Evolutionary conservation across 2,329 filamentous ascomycete genomes (phyloP), one percentile per base, ranked within the genome.

Genomic region (Thyridium curvatum): DNA sequence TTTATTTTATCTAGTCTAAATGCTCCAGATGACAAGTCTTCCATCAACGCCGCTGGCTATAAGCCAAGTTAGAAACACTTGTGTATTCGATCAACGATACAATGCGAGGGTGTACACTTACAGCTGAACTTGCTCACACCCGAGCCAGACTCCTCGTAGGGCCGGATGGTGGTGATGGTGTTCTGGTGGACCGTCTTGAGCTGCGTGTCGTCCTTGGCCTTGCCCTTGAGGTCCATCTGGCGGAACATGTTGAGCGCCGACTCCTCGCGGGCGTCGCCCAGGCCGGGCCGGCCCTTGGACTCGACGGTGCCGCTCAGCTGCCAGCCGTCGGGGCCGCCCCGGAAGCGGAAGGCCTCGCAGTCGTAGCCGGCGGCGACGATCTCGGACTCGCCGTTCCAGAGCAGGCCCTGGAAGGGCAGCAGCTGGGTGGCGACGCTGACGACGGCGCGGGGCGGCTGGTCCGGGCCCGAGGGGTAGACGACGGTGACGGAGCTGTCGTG

Each of bases 181-280:
- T 98, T 98, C 61, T 98, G 93, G 65, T 98, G 93, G 34, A 93
- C 80, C 10, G 93, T 97, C 68, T 88, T 93, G 51, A 98, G 73
- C 68, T 94, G 86, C 4, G 90, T 96, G 60, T 97, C 90, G 54
- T 94, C 89, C 58, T 87, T 87, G 40, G 74, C 70, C 66, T 94
- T 94, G 46, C 93, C 93, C 74, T 93, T 95, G 48, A 98, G 74
- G 64, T 98, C 93, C 93, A 98, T 97, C 69, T 96, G 90, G 54
- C 82, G 80, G 69, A 98, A 98, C 88, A 97, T 95, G 65, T 97
- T 95, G 60, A 96, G 70, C 17, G 93, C 93, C 48, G 86, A 93
- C 61, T 97, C 93, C 64, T 97, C 93, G 26, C 84, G 76, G 42
- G 70, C 68, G 40, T 78, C 76, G 41, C 74, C 80, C 40, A 71